Evolutionary conservation across 768 basidiomycete genomes (phyloP), one percentile per base, ranked within the genome.

Genomic region (Amylocystis lapponica): DNA sequence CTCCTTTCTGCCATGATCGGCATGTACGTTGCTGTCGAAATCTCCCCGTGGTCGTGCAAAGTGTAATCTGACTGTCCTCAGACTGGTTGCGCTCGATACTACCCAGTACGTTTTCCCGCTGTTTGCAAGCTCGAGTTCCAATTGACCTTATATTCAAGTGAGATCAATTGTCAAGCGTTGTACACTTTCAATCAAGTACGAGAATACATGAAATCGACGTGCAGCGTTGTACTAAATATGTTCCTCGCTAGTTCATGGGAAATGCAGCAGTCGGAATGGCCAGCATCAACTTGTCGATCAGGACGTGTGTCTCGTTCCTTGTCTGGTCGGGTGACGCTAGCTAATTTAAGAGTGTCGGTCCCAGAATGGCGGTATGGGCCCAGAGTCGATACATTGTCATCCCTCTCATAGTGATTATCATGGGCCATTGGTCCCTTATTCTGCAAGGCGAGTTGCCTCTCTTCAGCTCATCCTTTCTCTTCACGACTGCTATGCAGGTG

Each of bases 371-470:
- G 10, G 73, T 85, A 21, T 85, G 81, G 81, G 72, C 72, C 5
- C 73, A 78, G 37, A 74, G 74, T 37, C 64, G 66, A 47, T 78
- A 69, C 51, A 66, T 85, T 48, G 62, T 81, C 26, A 60, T 64
- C 5, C 45, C 68, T 7, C 63, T 86, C 10, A 56, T 78, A 6
- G n/a, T 76, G 21, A 53, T 84, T 36, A 78, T 80, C 32, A 63
- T 83, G 11, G 83, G 83, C 2, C 83, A 83, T 48, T 85, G 83
- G 83, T 78, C 78, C 0, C 60, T 85, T 35, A 76, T 85, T 46
- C 63, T 85, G 17, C 82, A 83, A 63, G 81, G 81, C 71, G 51
- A 0, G 41, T 42, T 5, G 16, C 29, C 7, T 9, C 36, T 16
- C 12, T 9, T 22, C 12, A 36, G n/a, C n/a, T n/a, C n/a, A n/a